A percentile compares a stretch with the other conserved stretches of the same genome.
Conservation (phyloP, 768 basidiomycete species). For the Tylopilus felleus region DNA sequence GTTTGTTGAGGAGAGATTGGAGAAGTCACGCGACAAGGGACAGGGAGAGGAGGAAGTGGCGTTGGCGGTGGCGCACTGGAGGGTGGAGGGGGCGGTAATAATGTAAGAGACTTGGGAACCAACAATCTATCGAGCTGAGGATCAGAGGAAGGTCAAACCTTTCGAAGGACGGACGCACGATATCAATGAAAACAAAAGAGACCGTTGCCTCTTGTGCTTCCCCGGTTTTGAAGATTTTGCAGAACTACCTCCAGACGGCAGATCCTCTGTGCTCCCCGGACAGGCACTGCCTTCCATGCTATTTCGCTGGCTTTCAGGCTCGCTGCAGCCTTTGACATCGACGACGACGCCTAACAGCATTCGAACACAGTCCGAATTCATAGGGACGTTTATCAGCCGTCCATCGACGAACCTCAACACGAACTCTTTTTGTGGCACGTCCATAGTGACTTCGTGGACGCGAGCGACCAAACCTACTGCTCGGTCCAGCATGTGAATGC, state of each 20-base stretch:
- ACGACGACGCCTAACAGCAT: constrained; percentile 49
- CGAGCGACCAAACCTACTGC: constrained; percentile 54
- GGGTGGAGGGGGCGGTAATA: constrained; percentile 17
- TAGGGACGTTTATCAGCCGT: constrained; percentile 45
- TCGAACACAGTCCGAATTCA: constrained; percentile 39
- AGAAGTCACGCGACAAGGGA: constrained; percentile 24
- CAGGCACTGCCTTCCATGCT: constrained; percentile 31
- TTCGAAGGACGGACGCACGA: constrained; percentile 36
- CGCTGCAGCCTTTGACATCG: constrained; percentile 50
- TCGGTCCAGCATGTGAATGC: constrained; percentile 58
- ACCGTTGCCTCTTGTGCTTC: constrained; percentile 68
- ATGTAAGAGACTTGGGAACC: constrained; percentile 33
- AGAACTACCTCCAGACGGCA: constrained; percentile 12
- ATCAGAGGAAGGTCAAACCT: background rate
- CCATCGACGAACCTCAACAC: constrained; percentile 60
- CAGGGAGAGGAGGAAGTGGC: constrained; percentile 31
- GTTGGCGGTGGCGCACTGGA: constrained; percentile 27
- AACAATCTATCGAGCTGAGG: constrained; percentile 19
- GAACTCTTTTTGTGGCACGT: constrained; percentile 46
- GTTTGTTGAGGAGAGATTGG: constrained; percentile 22
- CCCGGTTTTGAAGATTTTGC: constrained; percentile 33
- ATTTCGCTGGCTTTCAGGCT: constrained; percentile 29
- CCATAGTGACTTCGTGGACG: constrained; percentile 59
- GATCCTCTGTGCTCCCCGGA: constrained; percentile 22
- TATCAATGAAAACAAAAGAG: constrained; percentile 66